These are phyloP conservation scores for Chrysoporthe austroafricana DNA, from an alignment of 2,329 filamentous ascomycete species.

Conservation along the genomic window DNA sequence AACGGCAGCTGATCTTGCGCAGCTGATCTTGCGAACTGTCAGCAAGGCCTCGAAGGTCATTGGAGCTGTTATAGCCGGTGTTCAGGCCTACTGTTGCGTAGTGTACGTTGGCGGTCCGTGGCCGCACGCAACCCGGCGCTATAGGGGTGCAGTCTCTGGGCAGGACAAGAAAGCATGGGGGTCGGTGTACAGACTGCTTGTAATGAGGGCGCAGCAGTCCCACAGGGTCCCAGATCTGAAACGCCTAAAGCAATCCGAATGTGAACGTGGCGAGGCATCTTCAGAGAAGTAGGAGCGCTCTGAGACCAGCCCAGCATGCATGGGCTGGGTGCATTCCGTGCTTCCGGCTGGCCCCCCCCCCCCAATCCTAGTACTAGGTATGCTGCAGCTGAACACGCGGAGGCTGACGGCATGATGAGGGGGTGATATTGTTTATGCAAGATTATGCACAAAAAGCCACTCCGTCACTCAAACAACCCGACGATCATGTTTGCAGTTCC, in stretches of 20 bases:
- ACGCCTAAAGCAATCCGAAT: not conserved
- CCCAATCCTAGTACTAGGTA: no score
- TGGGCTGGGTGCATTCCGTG: not conserved
- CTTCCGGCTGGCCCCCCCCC: not conserved
- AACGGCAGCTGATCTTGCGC: not conserved
- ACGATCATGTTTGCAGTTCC: not conserved
- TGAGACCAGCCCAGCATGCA: not conserved
- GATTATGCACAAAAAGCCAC: constrained; percentile 15
- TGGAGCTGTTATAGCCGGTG: not conserved
- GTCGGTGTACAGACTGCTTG: not conserved
- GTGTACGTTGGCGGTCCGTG: not conserved
- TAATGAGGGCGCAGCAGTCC: not conserved
- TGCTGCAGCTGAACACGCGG: constrained; percentile 1
- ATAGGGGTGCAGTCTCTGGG: not conserved
- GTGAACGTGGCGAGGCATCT: not conserved
- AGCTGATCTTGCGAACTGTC: not conserved
- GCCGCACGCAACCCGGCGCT: not conserved
- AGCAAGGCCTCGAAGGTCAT: not conserved
- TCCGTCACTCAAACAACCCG: not conserved
- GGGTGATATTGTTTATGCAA: constrained; percentile 4
- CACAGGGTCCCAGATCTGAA: not conserved
- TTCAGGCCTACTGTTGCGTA: not conserved
- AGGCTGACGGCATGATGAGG: constrained; percentile 5
- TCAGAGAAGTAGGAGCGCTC: not conserved
- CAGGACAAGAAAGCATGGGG: not conserved